These are phyloP conservation scores for Colletotrichum sp. DNA, from an alignment of 2,329 filamentous ascomycete species.

Conservation along the genomic window DNA sequence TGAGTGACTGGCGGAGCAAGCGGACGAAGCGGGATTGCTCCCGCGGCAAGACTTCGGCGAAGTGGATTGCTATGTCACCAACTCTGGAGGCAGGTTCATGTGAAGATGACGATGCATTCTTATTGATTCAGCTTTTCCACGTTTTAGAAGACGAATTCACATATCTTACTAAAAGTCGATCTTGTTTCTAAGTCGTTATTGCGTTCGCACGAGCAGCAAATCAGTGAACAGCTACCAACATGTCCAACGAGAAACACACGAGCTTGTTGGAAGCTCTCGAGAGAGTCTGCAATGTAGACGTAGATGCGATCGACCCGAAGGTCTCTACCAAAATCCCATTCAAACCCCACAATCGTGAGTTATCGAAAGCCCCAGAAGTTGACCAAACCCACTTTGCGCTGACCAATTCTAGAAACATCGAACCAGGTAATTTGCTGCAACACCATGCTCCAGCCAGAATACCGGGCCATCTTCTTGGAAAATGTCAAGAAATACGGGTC, in stretches of 20 bases:
- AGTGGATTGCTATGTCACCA: background rate
- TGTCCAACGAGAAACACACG: background rate
- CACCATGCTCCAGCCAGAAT: background rate
- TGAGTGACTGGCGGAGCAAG: background rate
- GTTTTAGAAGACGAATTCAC: background rate
- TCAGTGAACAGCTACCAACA: background rate
- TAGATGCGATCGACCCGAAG: background rate
- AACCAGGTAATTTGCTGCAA: background rate
- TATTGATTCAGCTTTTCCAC: background rate
- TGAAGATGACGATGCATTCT: background rate
- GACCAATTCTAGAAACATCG: background rate
- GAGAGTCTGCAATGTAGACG: background rate
- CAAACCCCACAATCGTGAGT: background rate
- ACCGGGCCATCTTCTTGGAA: background rate
- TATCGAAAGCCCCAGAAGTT: background rate
- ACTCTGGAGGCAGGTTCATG: background rate
- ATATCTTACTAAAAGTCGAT: too few relatives aligned
- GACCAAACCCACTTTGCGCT: background rate
- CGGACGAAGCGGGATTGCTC: background rate
- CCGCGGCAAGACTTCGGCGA: background rate
- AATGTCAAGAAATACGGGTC: background rate
- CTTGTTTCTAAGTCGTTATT: background rate
- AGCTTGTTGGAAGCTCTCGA: background rate
- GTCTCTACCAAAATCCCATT: background rate
- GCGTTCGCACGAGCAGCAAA: background rate